Evolutionary conservation across 495 filamentous ascomycete species (phyloP).

Genomic region (Penicillium goetzii): DNA sequence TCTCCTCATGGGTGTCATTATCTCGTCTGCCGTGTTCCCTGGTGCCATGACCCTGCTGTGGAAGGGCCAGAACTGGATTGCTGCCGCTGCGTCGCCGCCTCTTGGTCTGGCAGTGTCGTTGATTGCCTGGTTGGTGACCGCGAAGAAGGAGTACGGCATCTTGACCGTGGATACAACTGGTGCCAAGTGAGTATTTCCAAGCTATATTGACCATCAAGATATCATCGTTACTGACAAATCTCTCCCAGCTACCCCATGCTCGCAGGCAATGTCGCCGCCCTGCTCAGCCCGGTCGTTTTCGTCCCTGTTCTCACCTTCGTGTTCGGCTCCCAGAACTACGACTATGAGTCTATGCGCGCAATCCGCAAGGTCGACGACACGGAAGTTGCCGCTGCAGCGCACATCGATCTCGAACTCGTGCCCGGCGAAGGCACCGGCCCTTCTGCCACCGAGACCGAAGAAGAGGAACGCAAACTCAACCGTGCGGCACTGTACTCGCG

Average conservation of each 20-base stretch:
- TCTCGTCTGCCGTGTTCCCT: conserved; percentile 82
- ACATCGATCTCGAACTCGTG: conserved; percentile 72
- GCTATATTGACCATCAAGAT: background rate
- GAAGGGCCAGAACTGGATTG: conserved; percentile 82
- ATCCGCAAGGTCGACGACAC: conserved; percentile 86
- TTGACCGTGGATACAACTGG: conserved; percentile 78
- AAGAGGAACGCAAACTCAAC: conserved; percentile 70
- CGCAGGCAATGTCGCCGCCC: conserved; percentile 80
- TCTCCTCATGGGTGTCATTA: conserved; percentile 90
- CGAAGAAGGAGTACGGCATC: conserved; percentile 73
- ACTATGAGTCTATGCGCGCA: conserved; percentile 83
- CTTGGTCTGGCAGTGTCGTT: conserved; percentile 77
- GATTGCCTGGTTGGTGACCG: conserved; percentile 89
- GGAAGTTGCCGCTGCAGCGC: conserved; percentile 68
- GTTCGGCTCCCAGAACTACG: conserved; percentile 80
- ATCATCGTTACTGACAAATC: background rate
- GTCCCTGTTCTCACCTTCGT: conserved; percentile 76
- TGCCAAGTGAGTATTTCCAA: conserved; percentile 57
- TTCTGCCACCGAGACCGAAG: conserved; percentile 45
- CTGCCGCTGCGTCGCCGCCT: conserved; percentile 71
- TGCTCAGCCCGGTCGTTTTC: conserved; percentile 79
- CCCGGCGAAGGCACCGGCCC: conserved; percentile 54
- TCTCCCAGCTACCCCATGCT: conserved; percentile 77
- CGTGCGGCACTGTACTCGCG: conserved; percentile 80
- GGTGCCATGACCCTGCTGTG: conserved; percentile 81